Evolutionary conservation across 1,139 yeast genomes (phyloP).

Genomic region (Hansenula lynferdii): DNA sequence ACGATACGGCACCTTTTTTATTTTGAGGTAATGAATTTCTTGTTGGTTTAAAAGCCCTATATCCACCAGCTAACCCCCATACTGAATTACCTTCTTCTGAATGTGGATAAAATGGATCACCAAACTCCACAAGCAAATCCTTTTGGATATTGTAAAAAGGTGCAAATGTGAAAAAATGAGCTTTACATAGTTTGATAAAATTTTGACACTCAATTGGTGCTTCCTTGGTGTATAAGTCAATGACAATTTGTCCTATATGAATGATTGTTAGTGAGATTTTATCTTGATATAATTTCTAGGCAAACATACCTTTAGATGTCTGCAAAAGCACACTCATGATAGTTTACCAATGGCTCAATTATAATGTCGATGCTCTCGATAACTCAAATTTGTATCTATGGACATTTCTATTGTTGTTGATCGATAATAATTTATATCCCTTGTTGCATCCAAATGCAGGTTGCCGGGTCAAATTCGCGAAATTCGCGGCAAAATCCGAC

Average conservation of each 20-base stretch:
- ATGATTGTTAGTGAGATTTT: no score
- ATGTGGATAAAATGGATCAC: slow-evolving; percentile 44
- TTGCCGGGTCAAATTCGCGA: no score
- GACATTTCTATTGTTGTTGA: background rate
- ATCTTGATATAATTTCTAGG: no score
- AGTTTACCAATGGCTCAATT: no score
- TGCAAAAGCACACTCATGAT: slow-evolving; percentile 61
- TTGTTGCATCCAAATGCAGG: no score
- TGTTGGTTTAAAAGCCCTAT: slow-evolving; percentile 16
- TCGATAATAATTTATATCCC: no score
- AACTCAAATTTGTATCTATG: no score
- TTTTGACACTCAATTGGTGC: slow-evolving; percentile 39
- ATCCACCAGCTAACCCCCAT: slow-evolving; percentile 27
- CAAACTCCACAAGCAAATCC: slow-evolving; percentile 37
- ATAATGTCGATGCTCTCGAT: no score
- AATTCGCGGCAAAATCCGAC: no score
- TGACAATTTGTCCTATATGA: slow-evolving; percentile 38
- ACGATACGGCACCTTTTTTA: slow-evolving; percentile 35
- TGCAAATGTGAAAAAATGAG: slow-evolving; percentile 47
- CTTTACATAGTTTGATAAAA: slow-evolving; percentile 51
- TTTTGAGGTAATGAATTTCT: slow-evolving; percentile 20
- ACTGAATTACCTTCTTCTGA: slow-evolving; percentile 30
- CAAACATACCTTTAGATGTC: slow-evolving; percentile 43
- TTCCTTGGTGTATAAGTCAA: slow-evolving; percentile 40
- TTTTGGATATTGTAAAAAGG: slow-evolving; percentile 41